Base-by-base conservation (phyloP, 2,329 filamentous ascomycete species). In the Paraphaeosphaeria minitans region DNA sequence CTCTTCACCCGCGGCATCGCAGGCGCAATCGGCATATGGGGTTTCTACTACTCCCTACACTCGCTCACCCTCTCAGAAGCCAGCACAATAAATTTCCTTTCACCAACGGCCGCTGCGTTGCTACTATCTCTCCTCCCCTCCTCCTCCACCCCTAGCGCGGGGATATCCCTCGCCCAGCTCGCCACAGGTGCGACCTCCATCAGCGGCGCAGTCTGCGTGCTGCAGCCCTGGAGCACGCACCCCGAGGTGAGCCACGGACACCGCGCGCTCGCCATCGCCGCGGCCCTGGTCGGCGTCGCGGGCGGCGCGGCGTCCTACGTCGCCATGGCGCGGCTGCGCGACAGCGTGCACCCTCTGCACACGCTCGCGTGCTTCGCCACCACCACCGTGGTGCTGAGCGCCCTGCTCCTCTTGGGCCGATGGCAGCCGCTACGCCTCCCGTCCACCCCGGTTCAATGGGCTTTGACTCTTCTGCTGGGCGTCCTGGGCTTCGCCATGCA, bases 41-140 rank as follows among this genome's bases (percentile, higher is more conserved):
- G 41, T 9, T 53, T 53, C 51, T 53, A 53, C 51, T 53, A 53
- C 51, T 46, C 51, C 6, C 51, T 53, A 1, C 51, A 41, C 0
- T 24, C 13, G 4, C 51, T 53, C 29, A 19, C 51, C 1, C 29
- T 53, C 1, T 27, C 51, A 2, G 29, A 35, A 45, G 51, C 51
- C 5, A 37, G 8, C 10, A 45, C 46, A 10, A 16, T 53, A 16
- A 53, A 53, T 29, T 53, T 53, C 51, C 41, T 53, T 4, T 27
- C 51, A 12, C 51, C 51, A 1, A 53, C 45, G 19, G 27, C 46
- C 4, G 51, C 51, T 12, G 41, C 45, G 1, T 41, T 53, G 12
- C n/a, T 53, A n/a, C 29, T 53, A 3, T 41, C 41, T 19, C 41
- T 53, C 4, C 45, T 53, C 29, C 51, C 51, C 10, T 12, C 29